Conservation (phyloP, 352 stramenopile species). For the Globisporangium sylvaticum region DNA sequence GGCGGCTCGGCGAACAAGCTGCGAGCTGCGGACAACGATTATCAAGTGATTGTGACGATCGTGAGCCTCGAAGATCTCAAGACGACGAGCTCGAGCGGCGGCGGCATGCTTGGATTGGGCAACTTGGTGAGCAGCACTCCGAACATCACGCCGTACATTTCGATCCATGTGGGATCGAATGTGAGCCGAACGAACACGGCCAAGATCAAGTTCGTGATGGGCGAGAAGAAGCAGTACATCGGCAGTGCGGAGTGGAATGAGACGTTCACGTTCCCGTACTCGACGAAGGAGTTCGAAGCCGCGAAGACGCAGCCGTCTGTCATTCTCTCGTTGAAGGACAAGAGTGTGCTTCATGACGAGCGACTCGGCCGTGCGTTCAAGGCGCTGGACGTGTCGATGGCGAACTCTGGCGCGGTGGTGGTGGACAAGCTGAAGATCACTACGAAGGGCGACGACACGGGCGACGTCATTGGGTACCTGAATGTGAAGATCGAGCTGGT, state of each 20-base stretch:
- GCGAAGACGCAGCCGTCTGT: slow-evolving; percentile 16
- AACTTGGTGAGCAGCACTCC: slow-evolving; percentile 74
- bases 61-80: slow-evolving; percentile 48
- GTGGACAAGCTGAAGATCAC: slow-evolving; percentile 19
- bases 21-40: slow-evolving; percentile 37
- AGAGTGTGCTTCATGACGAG: slow-evolving; percentile 50
- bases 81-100: slow-evolving; percentile 58
- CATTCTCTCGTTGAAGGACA: slow-evolving; percentile 45
- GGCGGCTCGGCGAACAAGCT: slow-evolving; percentile 20
- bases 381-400: slow-evolving; percentile 13
- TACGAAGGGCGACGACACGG: slow-evolving; percentile 19
- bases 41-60: slow-evolving; percentile 74
- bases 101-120: slow-evolving; percentile 61
- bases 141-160: slow-evolving; percentile 80
- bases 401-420: background rate
- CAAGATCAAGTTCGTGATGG: slow-evolving; percentile 57
- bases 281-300: slow-evolving; percentile 43
- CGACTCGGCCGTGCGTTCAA: slow-evolving; percentile 28
- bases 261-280: slow-evolving; percentile 74
- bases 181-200: slow-evolving; percentile 62
- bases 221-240: slow-evolving; percentile 40
- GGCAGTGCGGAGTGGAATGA: slow-evolving; percentile 66
- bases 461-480: slow-evolving; percentile 21
- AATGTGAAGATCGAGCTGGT: slow-evolving; percentile 23
- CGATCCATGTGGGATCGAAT: slow-evolving; percentile 68